phyloP scores from a whole-genome alignment of 805 yeast genomes.

The Clavispora asparagi region DNA sequence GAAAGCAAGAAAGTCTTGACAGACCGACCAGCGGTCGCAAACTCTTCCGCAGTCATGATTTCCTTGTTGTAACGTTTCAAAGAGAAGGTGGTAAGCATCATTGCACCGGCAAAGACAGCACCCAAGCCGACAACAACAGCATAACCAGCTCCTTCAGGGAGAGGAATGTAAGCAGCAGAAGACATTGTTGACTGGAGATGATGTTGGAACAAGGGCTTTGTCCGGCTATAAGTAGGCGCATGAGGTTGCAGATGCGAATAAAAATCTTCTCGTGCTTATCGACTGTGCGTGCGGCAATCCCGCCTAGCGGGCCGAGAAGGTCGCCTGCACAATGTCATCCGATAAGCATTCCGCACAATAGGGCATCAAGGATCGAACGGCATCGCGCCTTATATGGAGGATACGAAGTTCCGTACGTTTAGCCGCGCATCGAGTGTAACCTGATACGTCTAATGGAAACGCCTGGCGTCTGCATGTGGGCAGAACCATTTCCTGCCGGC shows the following conservation, averaged over 20 bases:
- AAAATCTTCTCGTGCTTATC: neutral
- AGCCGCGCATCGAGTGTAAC: too few relatives aligned
- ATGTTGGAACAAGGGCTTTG: neutral
- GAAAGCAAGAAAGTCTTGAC: conserved; percentile 82
- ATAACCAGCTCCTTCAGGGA: conserved; percentile 80
- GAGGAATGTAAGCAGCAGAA: conserved; percentile 22
- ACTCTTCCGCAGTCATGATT: conserved; percentile 87
- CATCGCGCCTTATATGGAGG: conserved; percentile 1
- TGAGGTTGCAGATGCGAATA: neutral
- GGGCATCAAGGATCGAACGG: neutral
- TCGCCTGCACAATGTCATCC: neutral
- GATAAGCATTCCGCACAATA: conserved; percentile 1
- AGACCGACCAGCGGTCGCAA: conserved; percentile 86
- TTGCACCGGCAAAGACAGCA: conserved; percentile 66
- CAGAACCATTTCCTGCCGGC: neutral
- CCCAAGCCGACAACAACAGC: conserved; percentile 90
- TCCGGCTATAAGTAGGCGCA: neutral
- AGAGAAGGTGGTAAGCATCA: conserved; percentile 70
- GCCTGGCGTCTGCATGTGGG: neutral
- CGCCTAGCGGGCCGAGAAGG: neutral
- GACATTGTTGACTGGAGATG: conserved; percentile 9
- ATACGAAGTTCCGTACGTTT: neutral
- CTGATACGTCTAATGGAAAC: neutral
- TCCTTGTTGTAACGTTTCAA: conserved; percentile 78
- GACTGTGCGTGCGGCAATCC: neutral